Percentiles rank a stretch among this genome's conserved stretches.
These are phyloP conservation scores for Neoscytalidium dimidiatum DNA, from an alignment of 2,329 filamentous ascomycete species.

Conservation along the genomic window DNA sequence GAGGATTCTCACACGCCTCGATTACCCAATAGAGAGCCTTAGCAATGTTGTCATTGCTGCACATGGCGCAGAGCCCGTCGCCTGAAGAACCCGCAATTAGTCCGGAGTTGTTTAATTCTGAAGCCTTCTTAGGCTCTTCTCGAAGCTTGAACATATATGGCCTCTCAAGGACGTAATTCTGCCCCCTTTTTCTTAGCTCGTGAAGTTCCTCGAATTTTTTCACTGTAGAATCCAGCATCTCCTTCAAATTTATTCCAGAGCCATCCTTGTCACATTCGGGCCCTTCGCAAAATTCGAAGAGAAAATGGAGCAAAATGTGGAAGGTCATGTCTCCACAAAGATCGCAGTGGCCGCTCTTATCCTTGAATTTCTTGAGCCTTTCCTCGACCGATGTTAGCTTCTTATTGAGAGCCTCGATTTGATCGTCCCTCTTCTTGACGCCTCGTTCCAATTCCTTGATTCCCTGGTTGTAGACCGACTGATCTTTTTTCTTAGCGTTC, in stretches of 20 bases:
- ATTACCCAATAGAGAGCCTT: not conserved
- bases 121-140: not conserved
- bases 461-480: not conserved
- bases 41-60: not conserved
- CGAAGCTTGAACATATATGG: not conserved
- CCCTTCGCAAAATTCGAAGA: not conserved
- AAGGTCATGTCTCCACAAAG: not conserved
- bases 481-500: not conserved
- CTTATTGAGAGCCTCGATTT: not conserved
- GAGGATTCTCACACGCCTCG: not conserved
- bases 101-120: not conserved
- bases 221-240: fast-evolving
- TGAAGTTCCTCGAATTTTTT: not conserved
- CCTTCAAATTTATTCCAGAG: not conserved
- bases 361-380: not conserved
- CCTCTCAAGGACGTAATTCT: not conserved
- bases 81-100: not conserved
- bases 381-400: not conserved
- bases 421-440: not conserved
- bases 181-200: not conserved
- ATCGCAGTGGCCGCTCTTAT: not conserved
- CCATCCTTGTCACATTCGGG: not conserved
- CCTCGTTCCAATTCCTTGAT: not conserved
- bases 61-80: not conserved
- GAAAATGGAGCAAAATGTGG: not conserved